phyloP scores from a whole-genome alignment of 2,329 filamentous ascomycete species.

The Trichoderma oligosporum region DNA sequence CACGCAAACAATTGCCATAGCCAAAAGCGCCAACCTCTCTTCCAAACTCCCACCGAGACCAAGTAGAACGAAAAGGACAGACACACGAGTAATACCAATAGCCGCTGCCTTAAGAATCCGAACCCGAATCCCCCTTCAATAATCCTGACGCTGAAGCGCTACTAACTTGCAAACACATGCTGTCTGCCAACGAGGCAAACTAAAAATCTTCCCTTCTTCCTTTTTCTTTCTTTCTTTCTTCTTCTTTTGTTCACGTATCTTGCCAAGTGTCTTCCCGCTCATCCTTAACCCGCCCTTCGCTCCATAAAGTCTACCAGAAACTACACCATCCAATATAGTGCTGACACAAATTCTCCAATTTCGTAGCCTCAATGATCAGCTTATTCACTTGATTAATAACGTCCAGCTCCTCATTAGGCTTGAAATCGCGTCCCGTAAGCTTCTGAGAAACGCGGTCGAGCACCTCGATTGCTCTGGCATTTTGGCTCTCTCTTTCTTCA shows the following conservation, averaged over 20 bases:
- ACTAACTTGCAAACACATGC: neutral
- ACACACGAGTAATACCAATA: neutral
- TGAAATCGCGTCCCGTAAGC: slow-evolving; percentile 89
- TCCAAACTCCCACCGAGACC: slow-evolving; percentile 13
- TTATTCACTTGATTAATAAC: slow-evolving; percentile 90
- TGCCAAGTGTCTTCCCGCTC: neutral
- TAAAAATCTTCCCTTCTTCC: neutral
- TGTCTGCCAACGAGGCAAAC: neutral
- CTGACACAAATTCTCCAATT: slow-evolving; percentile 94
- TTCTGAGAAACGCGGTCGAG: slow-evolving; percentile 92
- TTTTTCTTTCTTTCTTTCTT: neutral
- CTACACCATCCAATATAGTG: slow-evolving; percentile 99
- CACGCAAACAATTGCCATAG: slow-evolving; percentile 17
- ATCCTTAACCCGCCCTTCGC: neutral
- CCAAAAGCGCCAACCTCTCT: slow-evolving; percentile 15
- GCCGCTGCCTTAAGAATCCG: neutral
- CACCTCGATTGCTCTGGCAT: slow-evolving; percentile 87
- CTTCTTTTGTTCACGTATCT: neutral
- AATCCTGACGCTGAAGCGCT: neutral
- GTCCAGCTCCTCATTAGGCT: slow-evolving; percentile 75
- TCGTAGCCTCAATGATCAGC: slow-evolving; percentile 90
- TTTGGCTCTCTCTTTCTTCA: slow-evolving; percentile 73
- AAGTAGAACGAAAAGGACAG: neutral
- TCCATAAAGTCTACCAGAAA: slow-evolving; percentile 68
- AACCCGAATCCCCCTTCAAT: neutral